These are phyloP conservation scores for Boletus reticuloceps DNA, from an alignment of 768 basidiomycete genomes.

Conservation along the genomic window DNA sequence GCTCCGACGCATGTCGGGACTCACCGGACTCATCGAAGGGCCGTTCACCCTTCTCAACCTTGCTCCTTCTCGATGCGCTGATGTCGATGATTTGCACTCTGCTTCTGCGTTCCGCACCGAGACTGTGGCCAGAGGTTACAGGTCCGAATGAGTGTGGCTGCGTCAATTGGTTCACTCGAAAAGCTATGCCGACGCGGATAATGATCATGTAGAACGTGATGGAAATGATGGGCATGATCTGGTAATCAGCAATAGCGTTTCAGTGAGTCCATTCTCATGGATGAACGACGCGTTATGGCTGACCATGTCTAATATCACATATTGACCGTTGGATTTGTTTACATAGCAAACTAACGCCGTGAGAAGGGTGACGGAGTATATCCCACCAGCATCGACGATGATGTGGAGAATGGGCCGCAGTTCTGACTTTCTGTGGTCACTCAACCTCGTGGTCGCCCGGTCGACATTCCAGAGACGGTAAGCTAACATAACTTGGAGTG, in stretches of 20 bases:
- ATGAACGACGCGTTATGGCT: not conserved
- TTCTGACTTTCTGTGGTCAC: conserved; percentile 2
- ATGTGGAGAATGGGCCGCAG: conserved; percentile 23
- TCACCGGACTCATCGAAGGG: not conserved
- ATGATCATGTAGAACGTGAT: conserved; percentile 45
- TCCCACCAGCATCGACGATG: conserved; percentile 36
- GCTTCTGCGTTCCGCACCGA: not conserved
- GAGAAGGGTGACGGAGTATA: conserved; percentile 37
- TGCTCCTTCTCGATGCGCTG: not conserved
- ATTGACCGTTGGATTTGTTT: conserved; percentile 29
- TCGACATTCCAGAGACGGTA: conserved; percentile 32
- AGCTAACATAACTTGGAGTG: conserved; percentile 24
- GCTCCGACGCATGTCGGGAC: not conserved
- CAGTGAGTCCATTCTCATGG: not conserved
- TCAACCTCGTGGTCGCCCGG: conserved; percentile 15
- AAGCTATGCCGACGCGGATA: conserved; percentile 32
- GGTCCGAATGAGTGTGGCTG: not conserved
- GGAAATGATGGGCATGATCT: conserved; percentile 39
- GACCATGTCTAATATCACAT: conserved; percentile 37
- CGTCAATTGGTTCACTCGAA: not conserved
- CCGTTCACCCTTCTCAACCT: not conserved
- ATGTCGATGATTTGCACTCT: conserved; percentile 9
- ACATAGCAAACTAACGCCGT: conserved; percentile 31
- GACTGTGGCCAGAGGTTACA: not conserved
- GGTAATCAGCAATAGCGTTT: not conserved